phyloP scores from a whole-genome alignment of 2,329 filamentous ascomycete genomes.

The Leptographium wingfieldii region DNA sequence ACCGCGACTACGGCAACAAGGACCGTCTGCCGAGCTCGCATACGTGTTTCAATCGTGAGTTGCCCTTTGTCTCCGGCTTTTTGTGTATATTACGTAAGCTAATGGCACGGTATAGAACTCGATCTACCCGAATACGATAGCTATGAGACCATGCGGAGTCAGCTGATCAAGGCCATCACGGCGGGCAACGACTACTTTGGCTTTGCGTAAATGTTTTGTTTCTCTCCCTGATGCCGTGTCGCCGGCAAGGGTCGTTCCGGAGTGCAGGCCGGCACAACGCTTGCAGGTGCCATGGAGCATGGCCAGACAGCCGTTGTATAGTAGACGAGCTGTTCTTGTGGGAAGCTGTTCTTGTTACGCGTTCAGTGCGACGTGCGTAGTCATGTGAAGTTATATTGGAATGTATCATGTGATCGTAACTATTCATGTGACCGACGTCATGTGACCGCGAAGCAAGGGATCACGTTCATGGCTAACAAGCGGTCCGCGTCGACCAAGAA shows the following conservation, averaged over 20 bases:
- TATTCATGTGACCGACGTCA: no score
- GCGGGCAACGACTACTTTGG: slow-evolving; percentile 95
- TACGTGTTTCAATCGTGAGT: slow-evolving; percentile 97
- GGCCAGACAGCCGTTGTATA: neutral
- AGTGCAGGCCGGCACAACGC: slow-evolving; percentile 6
- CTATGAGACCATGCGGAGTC: slow-evolving; percentile 79
- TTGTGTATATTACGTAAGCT: neutral
- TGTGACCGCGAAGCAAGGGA: no score
- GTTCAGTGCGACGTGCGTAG: neutral
- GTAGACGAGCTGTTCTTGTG: neutral
- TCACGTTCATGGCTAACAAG: no score
- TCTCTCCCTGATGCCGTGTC: neutral
- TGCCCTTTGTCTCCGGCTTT: slow-evolving; percentile 17
- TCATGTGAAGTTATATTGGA: neutral
- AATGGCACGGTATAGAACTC: slow-evolving; percentile 51
- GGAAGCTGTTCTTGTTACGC: no score
- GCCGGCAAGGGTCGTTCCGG: neutral
- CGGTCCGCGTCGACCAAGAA: neutral
- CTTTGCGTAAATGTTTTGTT: slow-evolving; percentile 54
- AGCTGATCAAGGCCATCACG: slow-evolving; percentile 93
- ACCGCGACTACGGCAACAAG: slow-evolving; percentile 94
- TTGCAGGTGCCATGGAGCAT: neutral
- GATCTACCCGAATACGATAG: slow-evolving; percentile 97
- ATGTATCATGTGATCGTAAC: neutral
- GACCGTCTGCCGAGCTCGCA: slow-evolving; percentile 91